Percentiles rank a stretch among this genome's conserved stretches.
phyloP scores from a whole-genome alignment of 306 rosid species.

The Cucumis sativus region DNA sequence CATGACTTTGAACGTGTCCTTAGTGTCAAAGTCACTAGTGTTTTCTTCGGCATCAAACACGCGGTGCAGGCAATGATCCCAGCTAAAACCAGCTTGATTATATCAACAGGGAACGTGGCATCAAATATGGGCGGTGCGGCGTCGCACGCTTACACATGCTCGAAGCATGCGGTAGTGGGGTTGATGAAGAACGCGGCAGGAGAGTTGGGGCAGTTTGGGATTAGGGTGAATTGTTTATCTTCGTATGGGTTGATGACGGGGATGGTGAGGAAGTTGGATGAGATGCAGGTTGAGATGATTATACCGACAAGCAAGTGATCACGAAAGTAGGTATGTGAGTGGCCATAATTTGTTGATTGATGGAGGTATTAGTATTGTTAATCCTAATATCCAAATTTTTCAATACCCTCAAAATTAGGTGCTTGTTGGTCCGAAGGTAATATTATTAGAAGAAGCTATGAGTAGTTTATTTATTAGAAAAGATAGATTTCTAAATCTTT shows the following conservation, averaged over 20 bases:
- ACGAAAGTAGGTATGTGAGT: slow-evolving; percentile 61
- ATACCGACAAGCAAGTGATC: slow-evolving; percentile 59
- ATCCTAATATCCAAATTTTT: slow-evolving; percentile 38
- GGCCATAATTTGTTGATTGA: slow-evolving; percentile 75
- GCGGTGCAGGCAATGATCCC: slow-evolving; percentile 54
- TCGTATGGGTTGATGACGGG: slow-evolving; percentile 56
- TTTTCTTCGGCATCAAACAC: slow-evolving; percentile 62
- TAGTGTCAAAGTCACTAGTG: slow-evolving; percentile 39
- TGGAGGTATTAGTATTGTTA: slow-evolving; percentile 56
- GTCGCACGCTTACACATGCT: slow-evolving; percentile 53
- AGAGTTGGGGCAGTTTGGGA: slow-evolving; percentile 58
- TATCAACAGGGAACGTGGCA: slow-evolving; percentile 1
- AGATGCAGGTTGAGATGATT: slow-evolving; percentile 28
- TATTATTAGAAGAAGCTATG: too few species aligned
- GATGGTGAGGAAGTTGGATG: slow-evolving; percentile 18
- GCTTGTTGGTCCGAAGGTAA: too few species aligned
- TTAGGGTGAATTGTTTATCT: slow-evolving; percentile 70
- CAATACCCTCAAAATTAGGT: slow-evolving; percentile 7
- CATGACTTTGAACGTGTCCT: slow-evolving; percentile 60
- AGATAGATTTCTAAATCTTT: too few species aligned
- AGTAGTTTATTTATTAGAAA: too few species aligned
- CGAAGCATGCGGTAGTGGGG: slow-evolving; percentile 67
- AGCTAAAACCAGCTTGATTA: slow-evolving; percentile 14
- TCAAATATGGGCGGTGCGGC: slow-evolving; percentile 52
- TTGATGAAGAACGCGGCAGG: slow-evolving; percentile 58